These are phyloP conservation scores for Starmerella cellae DNA, from an alignment of 805 yeast genomes.

Conservation along the genomic window DNA sequence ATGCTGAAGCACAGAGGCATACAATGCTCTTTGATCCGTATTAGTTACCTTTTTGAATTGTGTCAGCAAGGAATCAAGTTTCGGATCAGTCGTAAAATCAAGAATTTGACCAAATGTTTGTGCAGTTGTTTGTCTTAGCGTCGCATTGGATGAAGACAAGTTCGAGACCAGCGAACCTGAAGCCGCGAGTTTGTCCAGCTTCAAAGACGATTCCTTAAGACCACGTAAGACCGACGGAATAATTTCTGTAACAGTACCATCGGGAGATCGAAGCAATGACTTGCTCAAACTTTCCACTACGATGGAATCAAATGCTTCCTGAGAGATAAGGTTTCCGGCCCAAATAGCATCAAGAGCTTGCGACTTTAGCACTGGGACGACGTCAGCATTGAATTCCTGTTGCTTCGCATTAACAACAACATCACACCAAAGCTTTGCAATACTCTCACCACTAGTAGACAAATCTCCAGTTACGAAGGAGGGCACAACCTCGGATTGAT, in stretches of 20 bases:
- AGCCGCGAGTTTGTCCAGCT: conserved; percentile 31
- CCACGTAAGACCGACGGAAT: conserved; percentile 38
- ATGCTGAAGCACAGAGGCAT: conserved; percentile 35
- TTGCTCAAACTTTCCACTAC: conserved; percentile 57
- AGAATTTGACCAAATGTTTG: conserved; percentile 28
- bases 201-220: conserved; percentile 22
- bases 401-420: conserved; percentile 25
- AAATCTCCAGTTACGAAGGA: neutral
- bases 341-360: conserved; percentile 8
- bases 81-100: conserved; percentile 24
- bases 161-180: conserved; percentile 39
- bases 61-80: conserved; percentile 44
- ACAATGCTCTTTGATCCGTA: conserved; percentile 50
- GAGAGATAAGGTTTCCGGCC: conserved; percentile 23
- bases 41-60: conserved; percentile 46
- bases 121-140: conserved; percentile 41
- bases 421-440: conserved; percentile 20
- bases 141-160: conserved; percentile 57
- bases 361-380: conserved; percentile 15
- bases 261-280: conserved; percentile 67
- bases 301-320: conserved; percentile 29
- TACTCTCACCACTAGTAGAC: neutral
- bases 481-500: neutral
- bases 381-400: conserved; percentile 13
- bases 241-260: conserved; percentile 44